Percentiles rank a stretch among this genome's conserved stretches.
phyloP scores from a whole-genome alignment of 345 rosid genomes.

The Corymbia maculata region DNA sequence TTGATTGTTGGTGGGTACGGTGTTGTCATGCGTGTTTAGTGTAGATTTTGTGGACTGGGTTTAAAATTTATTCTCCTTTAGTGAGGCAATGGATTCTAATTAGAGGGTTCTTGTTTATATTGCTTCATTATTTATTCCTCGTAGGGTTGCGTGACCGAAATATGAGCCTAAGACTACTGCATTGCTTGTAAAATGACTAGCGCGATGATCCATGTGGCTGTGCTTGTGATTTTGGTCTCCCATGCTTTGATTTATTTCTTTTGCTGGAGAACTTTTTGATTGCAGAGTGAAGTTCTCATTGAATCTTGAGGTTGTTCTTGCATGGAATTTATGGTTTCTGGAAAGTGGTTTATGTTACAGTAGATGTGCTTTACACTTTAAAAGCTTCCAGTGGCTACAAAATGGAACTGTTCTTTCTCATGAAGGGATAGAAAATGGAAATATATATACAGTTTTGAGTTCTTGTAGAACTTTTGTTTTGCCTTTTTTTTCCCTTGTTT shows the following conservation, averaged over 20 bases:
- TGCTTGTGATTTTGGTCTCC: background rate
- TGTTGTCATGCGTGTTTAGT: background rate
- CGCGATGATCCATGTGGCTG: background rate
- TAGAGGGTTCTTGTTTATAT: background rate
- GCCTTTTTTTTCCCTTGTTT: background rate
- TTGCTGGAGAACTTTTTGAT: background rate
- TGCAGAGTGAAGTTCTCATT: rapidly evolving
- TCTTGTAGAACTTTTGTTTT: background rate
- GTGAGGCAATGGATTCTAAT: background rate
- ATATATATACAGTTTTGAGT: rapidly evolving
- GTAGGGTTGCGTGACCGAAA: background rate
- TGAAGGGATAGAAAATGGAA: background rate
- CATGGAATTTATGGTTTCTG: background rate
- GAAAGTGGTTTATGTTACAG: background rate
- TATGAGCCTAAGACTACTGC: background rate
- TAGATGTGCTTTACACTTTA: background rate
- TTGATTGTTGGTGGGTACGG: background rate
- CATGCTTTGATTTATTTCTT: background rate
- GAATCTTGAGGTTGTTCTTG: background rate
- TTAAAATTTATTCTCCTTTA: background rate
- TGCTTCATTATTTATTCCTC: background rate
- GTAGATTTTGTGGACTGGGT: background rate
- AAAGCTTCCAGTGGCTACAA: background rate
- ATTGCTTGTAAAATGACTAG: background rate
- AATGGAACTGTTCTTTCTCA: background rate